Evolutionary conservation across 805 yeast species (phyloP), one percentile per base, ranked within the genome.

Genomic region (Yamadazyma nakazawae): DNA sequence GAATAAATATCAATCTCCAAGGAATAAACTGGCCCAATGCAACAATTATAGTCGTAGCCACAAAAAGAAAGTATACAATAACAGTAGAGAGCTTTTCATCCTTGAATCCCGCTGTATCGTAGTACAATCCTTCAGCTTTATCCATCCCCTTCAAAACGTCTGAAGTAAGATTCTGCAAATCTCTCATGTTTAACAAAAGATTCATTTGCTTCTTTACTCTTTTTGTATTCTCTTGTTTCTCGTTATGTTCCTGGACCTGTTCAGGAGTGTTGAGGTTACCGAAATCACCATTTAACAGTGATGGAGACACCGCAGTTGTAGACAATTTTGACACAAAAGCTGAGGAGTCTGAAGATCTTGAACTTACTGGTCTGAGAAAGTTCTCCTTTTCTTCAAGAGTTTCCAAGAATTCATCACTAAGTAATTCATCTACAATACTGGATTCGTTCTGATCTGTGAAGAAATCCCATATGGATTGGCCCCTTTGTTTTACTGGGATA

Each of bases 1-100:
- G 54, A 9, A 85, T 80, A 31, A 85, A 76, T 0, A 85, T 66
- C 0, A 72, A 48, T 42, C 78, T 74, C 86, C 94, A 82, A 2
- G 91, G 89, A 36, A 83, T 75, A 51, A 68, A 81, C 10, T 74
- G 72, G 0, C 80, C 72, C 11, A 71, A 49, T 75, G 78, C 61
- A 0, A 75, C 46, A 16, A 80, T 63, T 10, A 78, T 62, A 5
- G 65, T 53, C 0, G 75, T 54, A 4, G 61, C 62, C 10, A 51
- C 54, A 13, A 64, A 50, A 7, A 68, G 58, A 0, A 66, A 66
- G 51, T 70, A 71, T 53, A 75, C 72, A n/a, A 86, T 57, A 5
- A 80, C 68, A 0, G 94, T 84, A 0, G 94, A 79, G 21, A 72
- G 63, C 39, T 78, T 71, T 54, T 88, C 95, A 60, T 88, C 85